A percentile compares a stretch with the other conserved stretches of the same genome.
These are phyloP conservation scores for Phytophthora citricola DNA, from an alignment of 352 stramenopile genomes.

Conservation along the genomic window DNA sequence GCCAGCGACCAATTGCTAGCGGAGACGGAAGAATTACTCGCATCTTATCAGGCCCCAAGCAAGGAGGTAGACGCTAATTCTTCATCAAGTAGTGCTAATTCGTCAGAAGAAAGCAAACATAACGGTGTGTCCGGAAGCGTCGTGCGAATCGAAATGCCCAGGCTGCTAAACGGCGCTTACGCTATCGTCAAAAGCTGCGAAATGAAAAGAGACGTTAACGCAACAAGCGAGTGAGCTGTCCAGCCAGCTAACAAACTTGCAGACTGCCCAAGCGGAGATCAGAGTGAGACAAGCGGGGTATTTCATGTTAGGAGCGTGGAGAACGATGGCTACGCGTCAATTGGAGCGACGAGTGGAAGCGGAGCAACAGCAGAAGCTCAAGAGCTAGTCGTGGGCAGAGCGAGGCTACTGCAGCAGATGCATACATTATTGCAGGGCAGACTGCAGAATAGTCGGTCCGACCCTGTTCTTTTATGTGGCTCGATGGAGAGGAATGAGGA, in stretches of 20 bases:
- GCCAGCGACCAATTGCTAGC: no score
- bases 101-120: no score
- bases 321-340: slow-evolving; percentile 19
- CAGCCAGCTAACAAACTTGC: background rate
- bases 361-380: slow-evolving; percentile 14
- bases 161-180: no score
- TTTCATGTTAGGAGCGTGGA: slow-evolving; percentile 16
- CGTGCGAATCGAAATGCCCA: no score
- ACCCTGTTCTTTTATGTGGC: background rate
- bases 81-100: no score
- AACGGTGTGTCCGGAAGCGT: no score
- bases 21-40: no score
- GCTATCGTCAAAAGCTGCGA: no score
- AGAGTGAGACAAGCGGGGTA: background rate
- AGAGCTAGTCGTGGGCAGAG: slow-evolving; percentile 9
- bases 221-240: slow-evolving; percentile 6
- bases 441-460: background rate
- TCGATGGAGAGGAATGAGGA: background rate
- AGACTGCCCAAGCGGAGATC: background rate
- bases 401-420: slow-evolving; percentile 18
- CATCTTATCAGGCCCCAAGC: no score
- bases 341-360: slow-evolving; percentile 18
- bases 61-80: no score
- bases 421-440: slow-evolving; percentile 2
- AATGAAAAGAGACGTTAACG: background rate